Evolutionary conservation across 2,329 filamentous ascomycete genomes (phyloP), one percentile per base, ranked within the genome.

Genomic region (Microcyclospora tardicrescens): DNA sequence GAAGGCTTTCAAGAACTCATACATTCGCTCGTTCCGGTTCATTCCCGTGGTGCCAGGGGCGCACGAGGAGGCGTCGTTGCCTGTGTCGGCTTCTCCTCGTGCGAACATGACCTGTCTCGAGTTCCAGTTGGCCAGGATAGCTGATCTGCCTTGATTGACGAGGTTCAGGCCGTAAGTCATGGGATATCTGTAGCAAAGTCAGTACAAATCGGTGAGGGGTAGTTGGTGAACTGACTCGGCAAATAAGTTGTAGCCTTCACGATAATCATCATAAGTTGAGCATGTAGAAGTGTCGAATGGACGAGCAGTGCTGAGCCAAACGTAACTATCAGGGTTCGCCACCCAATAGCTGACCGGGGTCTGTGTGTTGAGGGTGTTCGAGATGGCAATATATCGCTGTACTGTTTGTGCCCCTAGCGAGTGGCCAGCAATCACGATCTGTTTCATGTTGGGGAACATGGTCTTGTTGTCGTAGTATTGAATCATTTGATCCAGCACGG

Each of bases 11-110:
- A 61, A 58, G 44, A 59, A 60, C 47, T 61, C 56, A 52, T 61
- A 60, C 48, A 62, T 61, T 6, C 59, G 56, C 47, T 62, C 59
- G 36, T 61, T 56, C 6, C 59, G 52, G 28, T 62, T 56, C 10
- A 38, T 38, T 10, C 59, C 59, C 8, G 56, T 55, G 1, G 57
- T 55, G 9, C 29, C 36, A 2, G 59, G 57, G 3, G 49, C 56
- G 38, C 59, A 62, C 11, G 28, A 42, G 10, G 50, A 50, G 12
- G 57, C 57, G 35, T 56, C 54, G 19, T 61, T 58, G 10, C 59
- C 58, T 29, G 51, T 41, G 44, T 62, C 59, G 24, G 46, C 49
- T 2, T 48, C 51, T 5, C 57, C 59, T 19, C 59, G 52, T 27
- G 50, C 58, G 36, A 57, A 61, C 15, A 52, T 54, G 36, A 61